A percentile compares a stretch with the other conserved stretches of the same genome.
Evolutionary conservation across 2,329 filamentous ascomycete genomes (phyloP).

Genomic region (Trichoderma simmonsii): DNA sequence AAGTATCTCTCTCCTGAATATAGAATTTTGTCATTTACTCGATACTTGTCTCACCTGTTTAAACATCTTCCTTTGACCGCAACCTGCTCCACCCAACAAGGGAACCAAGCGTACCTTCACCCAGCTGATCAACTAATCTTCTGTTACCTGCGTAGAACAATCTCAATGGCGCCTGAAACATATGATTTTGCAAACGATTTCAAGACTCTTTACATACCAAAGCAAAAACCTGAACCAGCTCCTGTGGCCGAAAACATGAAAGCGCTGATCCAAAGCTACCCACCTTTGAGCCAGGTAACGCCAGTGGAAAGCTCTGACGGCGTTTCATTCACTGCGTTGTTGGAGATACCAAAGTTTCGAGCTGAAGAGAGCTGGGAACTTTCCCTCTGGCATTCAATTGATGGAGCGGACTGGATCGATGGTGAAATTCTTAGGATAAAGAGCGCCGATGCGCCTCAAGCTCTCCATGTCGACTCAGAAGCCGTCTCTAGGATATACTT

Average conservation of each 20-base stretch:
- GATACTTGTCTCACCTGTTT: neutral
- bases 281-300: constrained; percentile 73
- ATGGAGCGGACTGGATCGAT: constrained; percentile 57
- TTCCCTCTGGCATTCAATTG: constrained; percentile 66
- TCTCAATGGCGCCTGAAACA: constrained; percentile 26
- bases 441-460: constrained; percentile 40
- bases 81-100: neutral
- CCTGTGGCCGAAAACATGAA: constrained; percentile 34
- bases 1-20: neutral
- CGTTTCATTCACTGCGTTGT: constrained; percentile 62
- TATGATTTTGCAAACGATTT: constrained; percentile 39
- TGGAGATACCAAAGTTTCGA: constrained; percentile 60
- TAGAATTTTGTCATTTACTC: neutral
- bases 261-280: constrained; percentile 51
- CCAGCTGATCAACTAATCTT: neutral
- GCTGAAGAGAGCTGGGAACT: constrained; percentile 65
- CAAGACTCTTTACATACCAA: constrained; percentile 37
- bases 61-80: neutral
- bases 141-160: too few relatives aligned
- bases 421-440: constrained; percentile 36
- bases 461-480: constrained; percentile 42
- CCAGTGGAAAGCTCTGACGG: constrained; percentile 44
- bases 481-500: constrained; percentile 50
- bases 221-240: constrained; percentile 34
- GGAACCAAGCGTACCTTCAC: neutral